Evolutionary conservation across 345 rosid genomes (phyloP), one percentile per base, ranked within the genome.

Genomic region (Pistacia atlantica): DNA sequence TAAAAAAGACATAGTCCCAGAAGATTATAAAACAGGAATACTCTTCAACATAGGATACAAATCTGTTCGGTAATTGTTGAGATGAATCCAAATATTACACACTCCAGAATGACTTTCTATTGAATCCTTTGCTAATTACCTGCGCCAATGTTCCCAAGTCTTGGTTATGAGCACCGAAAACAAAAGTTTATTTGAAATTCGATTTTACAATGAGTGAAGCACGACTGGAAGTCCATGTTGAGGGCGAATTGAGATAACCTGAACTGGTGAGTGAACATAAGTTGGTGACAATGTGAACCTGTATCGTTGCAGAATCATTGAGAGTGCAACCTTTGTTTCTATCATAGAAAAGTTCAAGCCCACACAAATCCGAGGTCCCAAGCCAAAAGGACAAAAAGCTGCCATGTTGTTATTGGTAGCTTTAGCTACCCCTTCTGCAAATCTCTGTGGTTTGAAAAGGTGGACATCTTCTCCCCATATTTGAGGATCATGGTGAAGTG

Each of bases 261-360:
- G 70, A 9, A 68, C 13, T 1, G 85, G 90, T 4, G 87, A 80
- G 79, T 87, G 90, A 7, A 81, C 78, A 22, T 85, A 87, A 16
- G 63, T 78, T n/a, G 88, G 87, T 4, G 88, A 85, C 31, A 84
- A 64, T 6, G 80, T 74, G 60, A 87, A 71, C 46, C 51, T 77
- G 78, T 82, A 85, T 18, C 78, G 77, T 55, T 85, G 92, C 79
- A 87, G 82, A 80, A 87, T 89, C 86, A 85, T 83, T 0, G 84
- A 79, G 33, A 89, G 84, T 13, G 86, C 84, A 69, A 73, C 65
- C 81, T 86, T 86, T 33, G 73, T 77, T 77, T 89, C 84, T 6
- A 76, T 74, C 11, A 45, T 46, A 0, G 85, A 85, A 4, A 82
- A 83, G 77, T 77, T 85, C 67, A 69, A 69, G n/a, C 92, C 87